Evolutionary conservation across 352 stramenopile species (phyloP).

Genomic region (Thalassiosira livingstoniorum): DNA sequence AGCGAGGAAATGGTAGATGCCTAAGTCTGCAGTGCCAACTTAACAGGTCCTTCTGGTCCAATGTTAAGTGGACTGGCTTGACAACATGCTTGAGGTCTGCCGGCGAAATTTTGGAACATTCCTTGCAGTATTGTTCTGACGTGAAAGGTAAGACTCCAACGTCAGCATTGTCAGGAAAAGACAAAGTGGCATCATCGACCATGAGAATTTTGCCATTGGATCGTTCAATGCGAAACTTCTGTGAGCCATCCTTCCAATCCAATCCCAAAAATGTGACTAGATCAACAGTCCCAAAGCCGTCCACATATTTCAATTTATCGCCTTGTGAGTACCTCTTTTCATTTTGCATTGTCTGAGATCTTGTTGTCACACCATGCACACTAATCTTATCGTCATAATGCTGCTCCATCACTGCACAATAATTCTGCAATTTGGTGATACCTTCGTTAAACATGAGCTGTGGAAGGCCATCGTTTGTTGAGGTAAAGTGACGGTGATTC

Average conservation of each 20-base stretch:
- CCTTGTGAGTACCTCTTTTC: too few relatives aligned
- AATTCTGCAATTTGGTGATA: neutral
- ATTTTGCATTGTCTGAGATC: too few relatives aligned
- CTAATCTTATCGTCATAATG: slow-evolving; percentile 10
- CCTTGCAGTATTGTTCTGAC: neutral
- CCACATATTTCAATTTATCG: slow-evolving; percentile 5
- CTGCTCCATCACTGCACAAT: neutral
- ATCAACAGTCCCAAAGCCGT: neutral
- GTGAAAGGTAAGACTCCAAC: neutral
- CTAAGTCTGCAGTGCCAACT: slow-evolving; percentile 8
- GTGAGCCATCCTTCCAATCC: neutral
- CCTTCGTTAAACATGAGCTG: slow-evolving; percentile 7
- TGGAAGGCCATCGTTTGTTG: neutral
- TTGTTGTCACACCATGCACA: neutral
- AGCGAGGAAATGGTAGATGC: slow-evolving; percentile 17
- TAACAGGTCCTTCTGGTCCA: slow-evolving; percentile 16
- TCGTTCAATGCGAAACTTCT: neutral
- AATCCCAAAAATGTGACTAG: slow-evolving; percentile 1
- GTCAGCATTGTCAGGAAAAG: neutral
- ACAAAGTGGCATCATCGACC: neutral
- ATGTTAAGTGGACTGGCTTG: neutral
- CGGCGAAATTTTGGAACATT: neutral
- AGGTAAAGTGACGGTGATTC: neutral
- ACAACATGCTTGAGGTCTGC: neutral
- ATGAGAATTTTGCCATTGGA: neutral